phyloP scores from a whole-genome alignment of 805 yeast species.

The Cyberlindnera suaveolens region DNA sequence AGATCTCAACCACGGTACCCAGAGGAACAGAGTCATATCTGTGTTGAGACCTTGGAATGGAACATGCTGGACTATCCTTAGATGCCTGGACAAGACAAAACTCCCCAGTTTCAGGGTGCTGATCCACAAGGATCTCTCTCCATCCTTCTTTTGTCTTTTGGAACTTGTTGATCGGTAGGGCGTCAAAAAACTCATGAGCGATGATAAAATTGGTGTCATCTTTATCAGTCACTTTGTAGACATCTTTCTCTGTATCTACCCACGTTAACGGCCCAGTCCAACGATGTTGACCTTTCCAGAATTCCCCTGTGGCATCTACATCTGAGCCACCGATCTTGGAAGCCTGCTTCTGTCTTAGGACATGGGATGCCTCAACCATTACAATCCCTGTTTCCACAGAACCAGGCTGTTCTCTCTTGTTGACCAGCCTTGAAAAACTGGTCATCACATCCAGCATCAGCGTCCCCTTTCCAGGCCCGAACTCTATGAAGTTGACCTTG shows the following conservation, averaged over 20 bases:
- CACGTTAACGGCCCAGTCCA: conserved; percentile 53
- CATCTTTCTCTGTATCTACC: conserved; percentile 53
- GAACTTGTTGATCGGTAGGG: conserved; percentile 71
- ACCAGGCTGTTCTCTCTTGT: conserved; percentile 21
- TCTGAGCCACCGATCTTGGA: conserved; percentile 31
- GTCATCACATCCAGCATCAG: conserved; percentile 59
- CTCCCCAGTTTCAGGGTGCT: conserved; percentile 18
- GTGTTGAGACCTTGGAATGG: conserved; percentile 42
- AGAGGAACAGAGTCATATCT: conserved; percentile 49
- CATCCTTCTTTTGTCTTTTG: conserved; percentile 60
- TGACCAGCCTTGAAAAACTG: conserved; percentile 37
- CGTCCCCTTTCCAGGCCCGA: conserved; percentile 86
- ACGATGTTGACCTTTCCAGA: conserved; percentile 14
- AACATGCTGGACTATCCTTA: conserved; percentile 55
- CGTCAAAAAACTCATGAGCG: conserved; percentile 87
- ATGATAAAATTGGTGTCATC: conserved; percentile 51
- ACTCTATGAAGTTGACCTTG: conserved; percentile 55
- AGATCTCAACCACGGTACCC: conserved; percentile 61
- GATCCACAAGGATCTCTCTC: conserved; percentile 74
- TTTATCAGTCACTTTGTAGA: conserved; percentile 15
- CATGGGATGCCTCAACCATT: conserved; percentile 67
- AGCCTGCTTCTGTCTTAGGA: conserved; percentile 50
- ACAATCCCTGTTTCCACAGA: conserved; percentile 31
- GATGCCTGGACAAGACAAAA: conserved; percentile 56
- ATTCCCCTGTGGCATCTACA: conserved; percentile 8